Base-by-base conservation (phyloP, 2,329 filamentous ascomycete genomes). In the Diplodia corticola region DNA sequence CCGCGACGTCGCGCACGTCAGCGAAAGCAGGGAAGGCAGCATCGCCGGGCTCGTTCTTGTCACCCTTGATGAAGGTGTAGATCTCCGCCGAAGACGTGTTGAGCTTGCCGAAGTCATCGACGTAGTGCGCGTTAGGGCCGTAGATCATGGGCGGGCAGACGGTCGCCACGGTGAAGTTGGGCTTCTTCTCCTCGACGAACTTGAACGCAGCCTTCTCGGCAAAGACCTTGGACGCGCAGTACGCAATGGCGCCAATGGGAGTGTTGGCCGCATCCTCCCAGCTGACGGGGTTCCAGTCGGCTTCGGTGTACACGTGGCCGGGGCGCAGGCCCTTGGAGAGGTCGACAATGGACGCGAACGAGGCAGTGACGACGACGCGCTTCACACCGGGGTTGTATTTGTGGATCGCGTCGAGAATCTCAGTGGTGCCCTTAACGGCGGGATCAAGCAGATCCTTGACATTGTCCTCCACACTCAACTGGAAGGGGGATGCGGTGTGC, bases 1-100 rank as follows among this genome's bases (percentile, higher is more conserved):
- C 68, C 0, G 82, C 81, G 2, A 84, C 70, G 69, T 84, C 81
- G 7, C 82, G 72, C 0, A 81, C 82, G 67, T 84, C 82, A 20
- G 83, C 76, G 78, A 79, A 84, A 55, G 79, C 79, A 0, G 77
- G 76, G 2, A 82, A 79, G 1, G 76, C 63, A 12, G 53, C 51
- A 6, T 53, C 35, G 4, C 48, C 63, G 10, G 20, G 13, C 28
- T 55, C 53, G 26, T 22, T 48, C 63, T 24, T 65, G 63, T 37
- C 51, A 4, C 44, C 53, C 13, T 57, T 65, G 63, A 65, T 37
- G 50, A 65, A 49, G n/a, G 30, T 6, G 26, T 37, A 65, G 40
- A 65, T 55, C 44, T 55, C 63, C 12, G 40, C 50, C 15, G 53
- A 54, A 3, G 63, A 65, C 2, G 51, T 48, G 40, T 54, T 55